Evolutionary conservation across 306 rosid species (phyloP).

Genomic region (Leucaena leucocephala): DNA sequence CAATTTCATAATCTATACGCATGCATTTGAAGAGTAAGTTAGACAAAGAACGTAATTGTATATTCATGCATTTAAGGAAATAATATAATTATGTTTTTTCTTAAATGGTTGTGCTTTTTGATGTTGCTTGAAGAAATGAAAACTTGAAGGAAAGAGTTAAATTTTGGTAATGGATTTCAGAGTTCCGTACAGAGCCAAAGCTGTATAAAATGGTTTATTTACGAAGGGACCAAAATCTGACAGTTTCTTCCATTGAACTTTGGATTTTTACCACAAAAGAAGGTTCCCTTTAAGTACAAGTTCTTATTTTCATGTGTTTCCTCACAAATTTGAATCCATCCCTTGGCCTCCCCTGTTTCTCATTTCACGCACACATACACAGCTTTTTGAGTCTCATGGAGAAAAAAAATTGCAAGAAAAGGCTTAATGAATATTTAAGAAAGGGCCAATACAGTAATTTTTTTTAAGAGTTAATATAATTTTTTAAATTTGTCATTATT

Average conservation of each 20-base stretch:
- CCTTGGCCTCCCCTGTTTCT: conserved; percentile 29
- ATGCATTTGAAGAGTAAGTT: not conserved
- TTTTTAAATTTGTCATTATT: too few relatives aligned
- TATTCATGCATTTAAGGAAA: not conserved
- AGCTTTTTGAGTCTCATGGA: not conserved
- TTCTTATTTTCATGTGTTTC: conserved; percentile 38
- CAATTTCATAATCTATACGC: not conserved
- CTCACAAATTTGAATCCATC: conserved; percentile 28
- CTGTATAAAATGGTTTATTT: conserved; percentile 29
- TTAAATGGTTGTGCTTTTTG: not conserved
- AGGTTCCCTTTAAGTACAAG: conserved; percentile 51
- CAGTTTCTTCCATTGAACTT: conserved; percentile 45
- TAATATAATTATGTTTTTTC: not conserved
- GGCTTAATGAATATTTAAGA: not conserved
- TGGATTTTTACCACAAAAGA: conserved; percentile 43
- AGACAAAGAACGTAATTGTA: not conserved
- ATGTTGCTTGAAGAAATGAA: not conserved
- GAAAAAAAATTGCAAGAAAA: not conserved
- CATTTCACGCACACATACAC: not conserved
- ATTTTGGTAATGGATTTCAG: conserved; percentile 32
- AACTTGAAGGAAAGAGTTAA: not conserved
- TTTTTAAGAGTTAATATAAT: too few relatives aligned
- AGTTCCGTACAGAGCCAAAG: conserved; percentile 15
- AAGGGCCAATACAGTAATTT: too few relatives aligned
- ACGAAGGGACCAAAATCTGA: conserved; percentile 47